Conservation (phyloP, 331 rosid species). For the Phaseolus coccineus region DNA sequence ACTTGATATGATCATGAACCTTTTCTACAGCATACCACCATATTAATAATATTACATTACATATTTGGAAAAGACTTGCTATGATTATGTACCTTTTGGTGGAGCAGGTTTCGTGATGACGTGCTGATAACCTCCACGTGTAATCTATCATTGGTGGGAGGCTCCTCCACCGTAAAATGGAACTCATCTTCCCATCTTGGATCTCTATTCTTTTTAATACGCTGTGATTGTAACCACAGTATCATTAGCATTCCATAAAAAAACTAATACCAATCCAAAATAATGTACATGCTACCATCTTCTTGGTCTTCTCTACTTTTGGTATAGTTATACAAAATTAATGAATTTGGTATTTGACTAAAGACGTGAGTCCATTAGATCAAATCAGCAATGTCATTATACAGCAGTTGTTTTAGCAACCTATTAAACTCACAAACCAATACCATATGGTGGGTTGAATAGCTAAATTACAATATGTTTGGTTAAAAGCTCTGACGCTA, state of each 20-base stretch:
- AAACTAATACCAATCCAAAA: conserved; percentile 27
- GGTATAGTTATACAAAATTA: neutral
- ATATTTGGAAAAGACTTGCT: conserved; percentile 2
- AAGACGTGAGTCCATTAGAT: conserved; percentile 1
- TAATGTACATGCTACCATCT: neutral
- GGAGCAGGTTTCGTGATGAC: conserved; percentile 78
- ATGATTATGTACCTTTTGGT: conserved; percentile 75
- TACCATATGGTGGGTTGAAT: neutral
- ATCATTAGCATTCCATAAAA: conserved; percentile 15
- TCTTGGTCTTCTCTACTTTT: neutral
- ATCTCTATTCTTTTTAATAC: conserved; percentile 83
- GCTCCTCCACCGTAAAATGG: conserved; percentile 69
- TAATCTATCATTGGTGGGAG: conserved; percentile 75
- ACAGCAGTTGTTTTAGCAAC: conserved; percentile 5
- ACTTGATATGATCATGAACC: conserved; percentile 52
- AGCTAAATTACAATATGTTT: neutral
- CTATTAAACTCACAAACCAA: neutral
- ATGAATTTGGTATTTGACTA: neutral
- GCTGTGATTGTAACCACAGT: conserved; percentile 56
- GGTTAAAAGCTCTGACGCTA: neutral
- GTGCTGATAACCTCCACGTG: conserved; percentile 85
- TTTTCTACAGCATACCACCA: conserved; percentile 33
- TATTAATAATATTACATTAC: neutral
- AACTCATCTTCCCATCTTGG: conserved; percentile 97
- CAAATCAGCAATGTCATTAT: conserved; percentile 3